phyloP scores from a whole-genome alignment of 805 yeast genomes.

The Barnettozyma pratensis region DNA sequence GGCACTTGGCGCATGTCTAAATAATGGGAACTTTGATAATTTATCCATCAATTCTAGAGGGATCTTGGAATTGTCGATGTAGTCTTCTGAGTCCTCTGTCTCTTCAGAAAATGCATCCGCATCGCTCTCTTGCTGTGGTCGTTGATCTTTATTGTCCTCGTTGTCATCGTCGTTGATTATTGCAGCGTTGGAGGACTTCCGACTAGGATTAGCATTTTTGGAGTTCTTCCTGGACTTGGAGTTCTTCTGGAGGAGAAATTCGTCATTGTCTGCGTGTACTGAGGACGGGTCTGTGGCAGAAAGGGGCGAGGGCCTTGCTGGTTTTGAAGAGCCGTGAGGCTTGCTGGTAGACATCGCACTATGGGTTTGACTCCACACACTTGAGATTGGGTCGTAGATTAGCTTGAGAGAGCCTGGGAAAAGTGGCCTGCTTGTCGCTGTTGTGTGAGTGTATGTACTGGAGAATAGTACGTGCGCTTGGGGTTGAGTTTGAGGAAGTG shows the following conservation, averaged over 20 bases:
- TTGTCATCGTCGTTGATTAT: no score
- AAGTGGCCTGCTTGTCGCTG: no score
- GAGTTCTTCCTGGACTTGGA: background rate
- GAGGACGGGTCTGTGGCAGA: background rate
- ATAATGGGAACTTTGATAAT: slow-evolving; percentile 56
- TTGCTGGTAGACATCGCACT: background rate
- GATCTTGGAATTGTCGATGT: slow-evolving; percentile 12
- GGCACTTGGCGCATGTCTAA: slow-evolving; percentile 59
- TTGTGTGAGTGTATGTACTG: no score
- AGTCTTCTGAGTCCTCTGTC: slow-evolving; percentile 7
- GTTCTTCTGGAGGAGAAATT: background rate
- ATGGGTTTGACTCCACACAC: no score
- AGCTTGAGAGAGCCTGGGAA: no score
- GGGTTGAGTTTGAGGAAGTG: no score
- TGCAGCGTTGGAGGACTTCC: no score
- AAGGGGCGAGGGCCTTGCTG: slow-evolving; percentile 1
- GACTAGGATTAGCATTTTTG: background rate
- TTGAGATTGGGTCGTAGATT: no score
- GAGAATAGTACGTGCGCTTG: no score
- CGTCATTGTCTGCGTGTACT: background rate
- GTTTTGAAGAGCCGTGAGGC: background rate
- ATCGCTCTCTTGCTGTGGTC: background rate
- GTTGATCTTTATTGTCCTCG: background rate
- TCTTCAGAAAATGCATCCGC: background rate
- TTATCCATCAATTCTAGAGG: slow-evolving; percentile 54